Percentiles rank a stretch among this genome's conserved stretches.
Evolutionary conservation across 306 rosid species (phyloP).

Genomic region (Begonia peltatifolia): DNA sequence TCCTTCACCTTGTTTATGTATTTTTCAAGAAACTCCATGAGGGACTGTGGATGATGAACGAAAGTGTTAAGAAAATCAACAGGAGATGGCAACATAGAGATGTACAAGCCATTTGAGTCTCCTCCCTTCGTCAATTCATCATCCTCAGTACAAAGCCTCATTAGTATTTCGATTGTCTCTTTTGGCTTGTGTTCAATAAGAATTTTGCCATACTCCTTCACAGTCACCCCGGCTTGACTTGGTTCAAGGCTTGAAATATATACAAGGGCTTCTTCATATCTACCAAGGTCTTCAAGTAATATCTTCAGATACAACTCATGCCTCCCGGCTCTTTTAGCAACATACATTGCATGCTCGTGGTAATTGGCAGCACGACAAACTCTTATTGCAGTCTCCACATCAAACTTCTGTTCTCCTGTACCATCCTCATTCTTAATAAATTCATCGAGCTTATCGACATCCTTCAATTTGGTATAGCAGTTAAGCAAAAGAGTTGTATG

Average conservation of each 20-base stretch:
- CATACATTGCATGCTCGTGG: slow-evolving; percentile 99
- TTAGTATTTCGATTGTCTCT: slow-evolving; percentile 81
- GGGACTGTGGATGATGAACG: slow-evolving; percentile 76
- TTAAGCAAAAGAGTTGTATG: slow-evolving; percentile 89
- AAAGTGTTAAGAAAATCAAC: slow-evolving; percentile 94
- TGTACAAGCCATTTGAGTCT: slow-evolving; percentile 30
- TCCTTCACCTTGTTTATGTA: slow-evolving; percentile 77
- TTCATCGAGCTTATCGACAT: slow-evolving; percentile 70
- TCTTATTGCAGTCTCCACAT: slow-evolving; percentile 92
- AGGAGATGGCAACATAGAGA: slow-evolving; percentile 91
- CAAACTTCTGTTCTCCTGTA: slow-evolving; percentile 79
- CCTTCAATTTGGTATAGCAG: slow-evolving; percentile 95
- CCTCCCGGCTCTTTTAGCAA: slow-evolving; percentile 87
- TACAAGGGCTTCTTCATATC: slow-evolving; percentile 83
- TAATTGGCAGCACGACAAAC: slow-evolving; percentile 98
- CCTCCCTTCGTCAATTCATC: slow-evolving; percentile 38
- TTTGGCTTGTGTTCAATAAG: slow-evolving; percentile 80
- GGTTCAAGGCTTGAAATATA: slow-evolving; percentile 86
- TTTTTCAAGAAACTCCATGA: slow-evolving; percentile 90
- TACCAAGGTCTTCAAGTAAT: slow-evolving; percentile 97
- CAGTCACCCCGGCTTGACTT: slow-evolving; percentile 85
- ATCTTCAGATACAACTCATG: slow-evolving; percentile 96
- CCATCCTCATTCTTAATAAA: slow-evolving; percentile 81
- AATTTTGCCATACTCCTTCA: slow-evolving; percentile 94
- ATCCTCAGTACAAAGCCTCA: slow-evolving; percentile 88